Conservation (phyloP, 495 filamentous ascomycete genomes). For the Chlorociboria aeruginascens region DNA sequence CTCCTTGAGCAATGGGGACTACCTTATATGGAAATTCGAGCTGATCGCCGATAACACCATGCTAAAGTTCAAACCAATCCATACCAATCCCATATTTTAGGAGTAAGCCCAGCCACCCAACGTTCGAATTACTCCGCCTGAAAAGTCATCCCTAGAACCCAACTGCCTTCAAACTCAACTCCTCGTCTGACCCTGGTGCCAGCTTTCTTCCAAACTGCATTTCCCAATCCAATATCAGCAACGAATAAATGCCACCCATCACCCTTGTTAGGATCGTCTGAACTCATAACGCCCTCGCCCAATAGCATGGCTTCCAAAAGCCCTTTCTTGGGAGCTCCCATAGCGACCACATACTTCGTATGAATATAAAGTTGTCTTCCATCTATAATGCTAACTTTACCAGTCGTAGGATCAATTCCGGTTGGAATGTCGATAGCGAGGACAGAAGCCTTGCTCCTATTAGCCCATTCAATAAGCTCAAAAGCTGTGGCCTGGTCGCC, state of each 20-base stretch:
- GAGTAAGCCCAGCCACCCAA: background rate
- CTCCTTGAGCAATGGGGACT: too few relatives aligned
- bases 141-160: slow-evolving; percentile 60
- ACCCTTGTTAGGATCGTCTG: slow-evolving; percentile 21
- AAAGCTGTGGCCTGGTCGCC: slow-evolving; percentile 74
- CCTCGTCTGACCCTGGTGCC: slow-evolving; percentile 66
- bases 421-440: slow-evolving; percentile 80
- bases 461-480: slow-evolving; percentile 78
- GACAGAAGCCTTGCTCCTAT: slow-evolving; percentile 63
- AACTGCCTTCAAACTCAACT: slow-evolving; percentile 73
- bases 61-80: background rate
- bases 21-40: too few relatives aligned
- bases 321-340: slow-evolving; percentile 77
- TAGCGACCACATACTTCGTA: slow-evolving; percentile 62
- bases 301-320: slow-evolving; percentile 56
- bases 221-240: slow-evolving; percentile 75
- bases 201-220: slow-evolving; percentile 76
- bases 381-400: slow-evolving; percentile 46
- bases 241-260: slow-evolving; percentile 62
- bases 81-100: background rate
- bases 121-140: slow-evolving; percentile 15
- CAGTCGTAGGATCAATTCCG: slow-evolving; percentile 69
- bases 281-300: slow-evolving; percentile 40
- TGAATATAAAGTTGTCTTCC: slow-evolving; percentile 61
- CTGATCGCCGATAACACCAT: background rate